Base-by-base conservation (phyloP, 2,329 filamentous ascomycete species). In the Cercospora brassicicola region DNA sequence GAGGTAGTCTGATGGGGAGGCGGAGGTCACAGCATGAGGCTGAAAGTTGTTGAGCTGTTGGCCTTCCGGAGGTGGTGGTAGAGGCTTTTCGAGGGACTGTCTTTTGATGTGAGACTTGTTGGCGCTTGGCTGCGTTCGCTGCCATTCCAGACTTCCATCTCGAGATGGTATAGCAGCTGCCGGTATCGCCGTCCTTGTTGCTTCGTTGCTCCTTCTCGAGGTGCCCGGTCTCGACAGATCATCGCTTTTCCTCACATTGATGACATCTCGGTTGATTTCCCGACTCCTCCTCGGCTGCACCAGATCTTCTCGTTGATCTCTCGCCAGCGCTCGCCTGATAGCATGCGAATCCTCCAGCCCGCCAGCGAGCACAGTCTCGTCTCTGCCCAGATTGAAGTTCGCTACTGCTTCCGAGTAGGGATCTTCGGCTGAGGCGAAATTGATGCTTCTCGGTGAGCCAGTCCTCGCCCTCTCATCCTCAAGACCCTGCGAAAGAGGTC, bases 391-490 rank as follows among this genome's bases (percentile, higher is more conserved):
- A 36, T 69, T 67, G 33, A 64, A 67, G 42, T 64, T 59, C 5
- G 67, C 67, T n/a, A 62, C 65, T 20, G 61, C 45, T 36, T 69
- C 67, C 1, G 67, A 64, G 20, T 65, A 69, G 10, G 65, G 65
- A 45, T 69, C 67, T 30, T 64, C 61, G 8, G 42, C 28, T 4
- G 61, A 63, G n/a, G 61, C 45, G 23, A 63, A 63, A 18, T 39
- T 36, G 23, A 59, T 28, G 51, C 26, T 30, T 31, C 53, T 23
- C 18, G 51, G 62, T 10, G 62, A 20, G 18, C 51, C 33, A 5
- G 42, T 26, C 18, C 23, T 28, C 1, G 20, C 33, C 2, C 10
- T 30, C 11, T n/a, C 51, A 5, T 15, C 53, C 18, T 45, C 62
- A 1, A 59, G 10, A 30, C 36, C n/a, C 53, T 33, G 18, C 11